A percentile compares a stretch with the other conserved stretches of the same genome.
phyloP scores from a whole-genome alignment of 1,284 basidiomycete genomes.

The Pisolithus thermaeus region DNA sequence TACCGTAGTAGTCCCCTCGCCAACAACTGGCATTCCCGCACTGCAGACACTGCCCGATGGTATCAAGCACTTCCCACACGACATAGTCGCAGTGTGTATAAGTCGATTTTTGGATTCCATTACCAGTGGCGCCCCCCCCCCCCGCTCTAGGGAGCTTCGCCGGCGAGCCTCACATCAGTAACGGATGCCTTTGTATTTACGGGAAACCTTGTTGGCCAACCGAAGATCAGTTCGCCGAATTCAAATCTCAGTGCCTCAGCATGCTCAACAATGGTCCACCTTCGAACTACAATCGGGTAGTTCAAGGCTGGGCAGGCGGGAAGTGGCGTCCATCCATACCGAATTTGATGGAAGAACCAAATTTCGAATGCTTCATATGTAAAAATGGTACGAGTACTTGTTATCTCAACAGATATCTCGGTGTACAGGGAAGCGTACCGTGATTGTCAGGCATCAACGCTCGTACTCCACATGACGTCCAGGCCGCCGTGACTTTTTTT shows the following conservation, averaged over 20 bases:
- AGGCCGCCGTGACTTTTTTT: constrained; percentile 26
- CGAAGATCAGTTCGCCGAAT: constrained; percentile 24
- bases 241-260: constrained; percentile 19
- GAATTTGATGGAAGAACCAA: constrained; percentile 34
- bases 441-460: constrained; percentile 36
- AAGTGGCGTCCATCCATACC: constrained; percentile 36
- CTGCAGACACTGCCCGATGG: no score
- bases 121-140: not conserved
- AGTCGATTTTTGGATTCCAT: not conserved
- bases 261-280: constrained; percentile 11
- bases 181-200: constrained; percentile 22
- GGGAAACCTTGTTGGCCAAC: constrained; percentile 37
- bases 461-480: constrained; percentile 29
- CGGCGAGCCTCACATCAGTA: not conserved
- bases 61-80: no score
- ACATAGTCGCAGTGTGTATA: no score
- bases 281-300: constrained; percentile 19
- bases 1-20: no score
- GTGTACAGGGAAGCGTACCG: constrained; percentile 40
- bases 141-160: not conserved
- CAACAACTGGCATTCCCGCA: no score
- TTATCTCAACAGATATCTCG: constrained; percentile 35
- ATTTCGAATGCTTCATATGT: constrained; percentile 36
- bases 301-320: constrained; percentile 25
- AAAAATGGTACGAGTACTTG: constrained; percentile 37